These are phyloP conservation scores for Podaxis sp. DNA, from an alignment of 768 basidiomycete genomes.

Conservation along the genomic window DNA sequence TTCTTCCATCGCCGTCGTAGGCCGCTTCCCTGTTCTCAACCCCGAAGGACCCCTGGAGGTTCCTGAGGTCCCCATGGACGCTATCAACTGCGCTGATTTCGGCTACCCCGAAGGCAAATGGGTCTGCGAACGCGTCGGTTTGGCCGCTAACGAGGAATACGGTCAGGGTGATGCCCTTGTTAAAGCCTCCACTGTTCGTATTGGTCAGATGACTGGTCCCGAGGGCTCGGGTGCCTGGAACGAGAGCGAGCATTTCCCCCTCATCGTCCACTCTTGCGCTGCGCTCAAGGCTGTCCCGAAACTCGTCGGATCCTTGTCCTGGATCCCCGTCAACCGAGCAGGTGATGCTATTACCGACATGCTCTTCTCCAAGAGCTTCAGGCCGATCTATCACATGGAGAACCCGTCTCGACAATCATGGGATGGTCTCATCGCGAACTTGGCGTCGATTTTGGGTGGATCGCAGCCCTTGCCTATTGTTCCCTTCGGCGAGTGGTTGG, in stretches of 20 bases:
- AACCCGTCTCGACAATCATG: slow-evolving; percentile 37
- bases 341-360: slow-evolving; percentile 29
- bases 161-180: slow-evolving; percentile 17
- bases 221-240: slow-evolving; percentile 38
- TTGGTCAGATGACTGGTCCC: slow-evolving; percentile 38
- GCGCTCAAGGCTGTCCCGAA: slow-evolving; percentile 27
- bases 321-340: slow-evolving; percentile 36
- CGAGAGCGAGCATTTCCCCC: slow-evolving; percentile 36
- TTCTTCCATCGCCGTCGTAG: slow-evolving; percentile 35
- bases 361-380: slow-evolving; percentile 30
- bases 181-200: slow-evolving; percentile 25
- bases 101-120: slow-evolving; percentile 41
- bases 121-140: slow-evolving; percentile 31
- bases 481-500: slow-evolving; percentile 30
- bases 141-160: slow-evolving; percentile 28
- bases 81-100: slow-evolving; percentile 28
- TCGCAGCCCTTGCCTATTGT: slow-evolving; percentile 24
- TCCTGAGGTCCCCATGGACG: slow-evolving; percentile 31
- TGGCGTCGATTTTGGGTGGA: slow-evolving; percentile 25
- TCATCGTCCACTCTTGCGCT: slow-evolving; percentile 31
- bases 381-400: slow-evolving; percentile 34
- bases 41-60: slow-evolving; percentile 28
- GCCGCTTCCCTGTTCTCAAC: slow-evolving; percentile 29
- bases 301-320: slow-evolving; percentile 34
- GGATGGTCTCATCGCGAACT: slow-evolving; percentile 27